Percentiles rank a stretch among this genome's conserved stretches.
Conservation (phyloP, 805 yeast species). For the Metschnikowia koreensis region DNA sequence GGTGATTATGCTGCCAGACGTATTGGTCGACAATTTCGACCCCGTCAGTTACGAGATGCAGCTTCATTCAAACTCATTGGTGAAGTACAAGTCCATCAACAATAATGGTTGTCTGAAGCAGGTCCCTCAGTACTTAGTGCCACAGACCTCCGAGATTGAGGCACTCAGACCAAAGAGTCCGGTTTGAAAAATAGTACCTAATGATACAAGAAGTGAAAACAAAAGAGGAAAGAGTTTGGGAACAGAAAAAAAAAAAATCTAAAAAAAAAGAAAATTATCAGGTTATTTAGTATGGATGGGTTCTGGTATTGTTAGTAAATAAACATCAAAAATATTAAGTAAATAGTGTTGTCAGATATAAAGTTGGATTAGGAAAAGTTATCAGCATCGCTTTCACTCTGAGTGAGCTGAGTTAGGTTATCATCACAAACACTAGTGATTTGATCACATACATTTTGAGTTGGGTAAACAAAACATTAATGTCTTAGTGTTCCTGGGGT, state of each 20-base stretch:
- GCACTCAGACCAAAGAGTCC: conserved; percentile 84
- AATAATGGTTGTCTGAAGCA: conserved; percentile 18
- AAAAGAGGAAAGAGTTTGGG: not conserved
- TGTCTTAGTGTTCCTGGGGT: too few species aligned
- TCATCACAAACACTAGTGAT: conserved; percentile 41
- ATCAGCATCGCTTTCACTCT: conserved; percentile 50
- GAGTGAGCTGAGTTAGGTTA: conserved; percentile 60
- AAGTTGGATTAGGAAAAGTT: conserved; percentile 49
- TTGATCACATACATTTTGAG: conserved; percentile 7
- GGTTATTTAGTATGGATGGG: not conserved
- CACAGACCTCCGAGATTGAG: conserved; percentile 72
- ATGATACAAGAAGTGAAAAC: not conserved
- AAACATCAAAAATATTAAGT: not conserved
- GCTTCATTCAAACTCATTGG: conserved; percentile 29
- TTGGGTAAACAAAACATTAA: not conserved
- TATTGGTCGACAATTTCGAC: conserved; percentile 65
- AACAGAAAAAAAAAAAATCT: not conserved
- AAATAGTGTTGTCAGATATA: conserved; percentile 26
- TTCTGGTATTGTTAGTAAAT: conserved; percentile 12
- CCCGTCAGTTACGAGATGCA: conserved; percentile 32
- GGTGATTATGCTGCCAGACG: conserved; percentile 87
- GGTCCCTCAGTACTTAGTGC: conserved; percentile 55
- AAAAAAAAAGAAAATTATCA: not conserved
- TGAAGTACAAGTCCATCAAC: conserved; percentile 21
- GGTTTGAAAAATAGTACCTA: not conserved